Evolutionary conservation across 2,329 filamentous ascomycete genomes (phyloP).

Genomic region (Fusarium verrucosum): DNA sequence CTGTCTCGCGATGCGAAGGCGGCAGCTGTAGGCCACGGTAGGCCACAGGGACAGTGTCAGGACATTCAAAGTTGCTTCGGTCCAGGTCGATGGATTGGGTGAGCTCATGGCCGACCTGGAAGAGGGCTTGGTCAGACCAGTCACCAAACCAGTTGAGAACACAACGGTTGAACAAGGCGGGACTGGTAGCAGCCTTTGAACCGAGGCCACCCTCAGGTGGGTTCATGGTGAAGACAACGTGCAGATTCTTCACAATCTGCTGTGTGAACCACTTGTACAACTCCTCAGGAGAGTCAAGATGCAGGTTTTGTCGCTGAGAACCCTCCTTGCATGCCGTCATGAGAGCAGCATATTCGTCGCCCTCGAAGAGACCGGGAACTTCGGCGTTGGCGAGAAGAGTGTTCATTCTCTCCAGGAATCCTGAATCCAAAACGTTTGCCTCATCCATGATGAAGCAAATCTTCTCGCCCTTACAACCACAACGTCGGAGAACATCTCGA

Average conservation of each 20-base stretch:
- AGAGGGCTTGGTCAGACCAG: constrained; percentile 98
- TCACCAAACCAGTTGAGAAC: constrained; percentile 99
- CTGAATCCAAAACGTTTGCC: constrained; percentile 96
- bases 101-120: constrained; percentile 95
- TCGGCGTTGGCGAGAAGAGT: constrained; percentile 98
- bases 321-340: constrained; percentile 99
- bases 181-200: constrained; percentile 96
- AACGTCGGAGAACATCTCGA: constrained; percentile 89
- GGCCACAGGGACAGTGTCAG: constrained; percentile 91
- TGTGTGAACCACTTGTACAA: constrained; percentile 99
- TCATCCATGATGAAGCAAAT: constrained; percentile 99
- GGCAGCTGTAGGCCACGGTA: constrained; percentile 87
- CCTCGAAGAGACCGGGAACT: constrained; percentile 97
- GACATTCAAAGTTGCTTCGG: constrained; percentile 82
- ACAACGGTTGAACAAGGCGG: constrained; percentile 98
- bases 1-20: constrained; percentile 87
- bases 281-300: constrained; percentile 97
- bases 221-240: constrained; percentile 99
- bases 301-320: constrained; percentile 91
- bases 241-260: constrained; percentile 98
- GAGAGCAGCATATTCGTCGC: constrained; percentile 96
- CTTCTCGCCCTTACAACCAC: constrained; percentile 98
- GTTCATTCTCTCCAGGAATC: constrained; percentile 99
- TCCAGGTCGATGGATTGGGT: constrained; percentile 97
- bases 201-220: constrained; percentile 94